A percentile compares a stretch with the other conserved stretches of the same genome.
These are phyloP conservation scores for Nitzschia sp. DNA, from an alignment of 108 stramenopile genomes.

Conservation along the genomic window DNA sequence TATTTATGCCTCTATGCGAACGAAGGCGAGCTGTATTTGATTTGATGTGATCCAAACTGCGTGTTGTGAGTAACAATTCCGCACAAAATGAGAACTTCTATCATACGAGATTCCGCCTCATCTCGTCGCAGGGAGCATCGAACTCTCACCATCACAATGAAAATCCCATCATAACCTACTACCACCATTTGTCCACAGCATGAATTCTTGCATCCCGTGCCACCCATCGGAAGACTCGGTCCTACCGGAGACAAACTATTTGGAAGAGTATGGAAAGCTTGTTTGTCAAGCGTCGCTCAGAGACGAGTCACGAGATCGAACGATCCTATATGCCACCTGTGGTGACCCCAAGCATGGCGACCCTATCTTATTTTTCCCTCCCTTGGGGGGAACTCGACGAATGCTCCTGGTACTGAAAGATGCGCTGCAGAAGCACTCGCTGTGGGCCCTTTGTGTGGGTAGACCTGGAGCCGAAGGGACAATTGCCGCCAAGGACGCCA, in stretches of 20 bases:
- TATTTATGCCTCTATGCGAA: too few relatives aligned
- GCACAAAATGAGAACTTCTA: too few relatives aligned
- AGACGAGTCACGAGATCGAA: neutral
- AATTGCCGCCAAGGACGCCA: neutral
- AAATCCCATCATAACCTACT: too few relatives aligned
- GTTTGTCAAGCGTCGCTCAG: neutral
- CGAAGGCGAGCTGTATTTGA: too few relatives aligned
- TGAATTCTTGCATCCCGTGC: neutral
- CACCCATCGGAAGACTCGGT: neutral
- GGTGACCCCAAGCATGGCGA: constrained; percentile 1
- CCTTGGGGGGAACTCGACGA: neutral
- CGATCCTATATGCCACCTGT: neutral
- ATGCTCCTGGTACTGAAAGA: constrained; percentile 8
- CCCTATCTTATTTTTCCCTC: constrained; percentile 12
- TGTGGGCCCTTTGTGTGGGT: constrained; percentile 7
- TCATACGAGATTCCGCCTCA: too few relatives aligned
- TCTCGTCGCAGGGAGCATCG: too few relatives aligned
- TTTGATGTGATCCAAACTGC: too few relatives aligned
- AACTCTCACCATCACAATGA: too few relatives aligned
- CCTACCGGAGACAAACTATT: neutral
- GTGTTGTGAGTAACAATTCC: too few relatives aligned
- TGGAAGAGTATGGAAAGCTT: neutral
- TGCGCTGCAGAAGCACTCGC: neutral
- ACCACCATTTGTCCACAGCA: too few relatives aligned
- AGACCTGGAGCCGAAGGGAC: constrained; percentile 6